phyloP scores from a whole-genome alignment of 1,284 basidiomycete species.

The Rugosomyces carneus region DNA sequence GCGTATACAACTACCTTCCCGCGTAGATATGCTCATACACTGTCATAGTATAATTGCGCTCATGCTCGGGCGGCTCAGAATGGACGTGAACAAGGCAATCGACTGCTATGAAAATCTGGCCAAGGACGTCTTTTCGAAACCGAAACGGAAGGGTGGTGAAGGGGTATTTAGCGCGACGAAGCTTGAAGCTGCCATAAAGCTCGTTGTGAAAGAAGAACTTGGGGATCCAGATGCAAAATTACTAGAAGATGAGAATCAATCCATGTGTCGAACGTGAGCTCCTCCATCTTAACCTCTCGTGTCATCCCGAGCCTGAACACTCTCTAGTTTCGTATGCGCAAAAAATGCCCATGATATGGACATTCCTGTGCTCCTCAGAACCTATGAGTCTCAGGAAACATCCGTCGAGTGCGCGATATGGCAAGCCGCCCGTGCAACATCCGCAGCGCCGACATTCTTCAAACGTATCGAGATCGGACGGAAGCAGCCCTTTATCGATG shows the following conservation, averaged over 20 bases:
- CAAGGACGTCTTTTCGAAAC: neutral
- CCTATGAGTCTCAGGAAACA: neutral
- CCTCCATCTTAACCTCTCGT: neutral
- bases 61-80: conserved; percentile 6
- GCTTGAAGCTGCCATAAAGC: neutral
- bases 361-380: neutral
- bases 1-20: neutral
- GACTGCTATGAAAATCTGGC: neutral
- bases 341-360: neutral
- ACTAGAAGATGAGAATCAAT: neutral
- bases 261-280: neutral
- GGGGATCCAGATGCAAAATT: neutral
- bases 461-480: neutral
- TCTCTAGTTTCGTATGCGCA: conserved; percentile 1
- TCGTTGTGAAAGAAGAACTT: neutral
- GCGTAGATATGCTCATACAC: too few relatives aligned
- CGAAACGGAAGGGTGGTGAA: neutral
- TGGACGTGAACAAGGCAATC: conserved; percentile 3
- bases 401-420: neutral
- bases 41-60: conserved; percentile 3
- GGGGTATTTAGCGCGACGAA: neutral
- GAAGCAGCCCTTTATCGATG: neutral
- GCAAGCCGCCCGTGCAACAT: conserved; percentile 1
- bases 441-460: conserved; percentile 2
- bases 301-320: neutral